Conservation (phyloP, 495 filamentous ascomycete genomes). For the Aspergillus cavernicola region DNA sequence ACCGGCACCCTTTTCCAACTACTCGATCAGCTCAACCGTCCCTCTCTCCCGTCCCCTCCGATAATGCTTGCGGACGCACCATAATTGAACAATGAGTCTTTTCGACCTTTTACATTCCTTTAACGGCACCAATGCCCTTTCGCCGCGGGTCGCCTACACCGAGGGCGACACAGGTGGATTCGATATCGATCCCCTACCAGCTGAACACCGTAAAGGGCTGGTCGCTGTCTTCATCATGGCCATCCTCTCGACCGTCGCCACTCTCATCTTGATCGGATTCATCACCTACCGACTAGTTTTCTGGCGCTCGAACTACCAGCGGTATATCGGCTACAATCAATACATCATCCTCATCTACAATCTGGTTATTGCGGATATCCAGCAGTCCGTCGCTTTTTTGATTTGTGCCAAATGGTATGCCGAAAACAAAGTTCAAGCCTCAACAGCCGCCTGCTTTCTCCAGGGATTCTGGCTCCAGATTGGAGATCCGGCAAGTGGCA, state of each 20-base stretch:
- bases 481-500: slow-evolving; percentile 65
- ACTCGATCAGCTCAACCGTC: neutral
- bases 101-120: slow-evolving; percentile 21
- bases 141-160: slow-evolving; percentile 20
- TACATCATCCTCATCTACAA: slow-evolving; percentile 72
- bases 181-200: slow-evolving; percentile 47
- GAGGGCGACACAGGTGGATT: slow-evolving; percentile 4
- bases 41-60: neutral
- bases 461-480: slow-evolving; percentile 71
- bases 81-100: slow-evolving; percentile 25
- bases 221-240: slow-evolving; percentile 55
- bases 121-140: slow-evolving; percentile 18
- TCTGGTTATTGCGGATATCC: slow-evolving; percentile 68
- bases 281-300: slow-evolving; percentile 55
- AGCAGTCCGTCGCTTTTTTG: slow-evolving; percentile 65
- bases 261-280: slow-evolving; percentile 47
- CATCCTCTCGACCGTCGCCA: slow-evolving; percentile 57
- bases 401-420: slow-evolving; percentile 60
- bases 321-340: slow-evolving; percentile 60
- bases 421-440: slow-evolving; percentile 52
- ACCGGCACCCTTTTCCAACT: too few relatives aligned
- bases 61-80: slow-evolving; percentile 12
- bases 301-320: slow-evolving; percentile 48
- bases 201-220: slow-evolving; percentile 46
- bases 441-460: slow-evolving; percentile 56